Base-by-base conservation (phyloP, 371 early-diverging fungal genomes). In the Mucor saturninus region DNA sequence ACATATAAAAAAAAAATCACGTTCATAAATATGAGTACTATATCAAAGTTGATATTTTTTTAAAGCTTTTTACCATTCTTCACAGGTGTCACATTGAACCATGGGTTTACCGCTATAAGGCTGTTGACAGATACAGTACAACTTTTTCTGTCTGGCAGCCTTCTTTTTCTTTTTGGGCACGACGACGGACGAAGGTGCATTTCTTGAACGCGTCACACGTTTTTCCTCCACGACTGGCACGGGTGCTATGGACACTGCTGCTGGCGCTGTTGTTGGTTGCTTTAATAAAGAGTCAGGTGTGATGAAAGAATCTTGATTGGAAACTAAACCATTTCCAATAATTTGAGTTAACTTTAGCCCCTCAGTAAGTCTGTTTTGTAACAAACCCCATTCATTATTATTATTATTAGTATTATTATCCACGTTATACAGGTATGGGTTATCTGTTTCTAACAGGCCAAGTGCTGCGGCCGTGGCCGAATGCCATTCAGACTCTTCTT, bases 21-120 rank as follows among this genome's bases (percentile, higher is more conserved):
- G 21, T 21, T 21, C 21, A 21, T 21, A 21, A 21, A 64, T 21
- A 40, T 49, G 43, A n/a, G 40, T 48, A 28, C 49, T n/a, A 45
- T 29, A 40, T 21, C 21, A 21, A 21, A 21, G 1, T 21, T 21
- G 1, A 21, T 21, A 53, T 31, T 40, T 1, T 43, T 21, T 15
- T 35, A 54, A 46, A 32, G 9, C 52, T 11, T 46, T 79, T 70
- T 83, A 90, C 93, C 93, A 93, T 65, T 93, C 88, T 52, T 81
- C 70, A 68, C 93, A 93, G 28, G 67, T 59, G 65, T 91, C 91
- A 67, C 93, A 93, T 55, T 87, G 86, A 49, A 93, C 89, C 93
- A 93, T 93, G 5, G 90, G 89, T 37, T 84, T 81, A 37, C 91
- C 90, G 59, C 83, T 76, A 49, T 91, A 91, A 3, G 85, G 84